Evolutionary conservation across 1,284 basidiomycete species (phyloP).

Genomic region (Cerrena zonata): DNA sequence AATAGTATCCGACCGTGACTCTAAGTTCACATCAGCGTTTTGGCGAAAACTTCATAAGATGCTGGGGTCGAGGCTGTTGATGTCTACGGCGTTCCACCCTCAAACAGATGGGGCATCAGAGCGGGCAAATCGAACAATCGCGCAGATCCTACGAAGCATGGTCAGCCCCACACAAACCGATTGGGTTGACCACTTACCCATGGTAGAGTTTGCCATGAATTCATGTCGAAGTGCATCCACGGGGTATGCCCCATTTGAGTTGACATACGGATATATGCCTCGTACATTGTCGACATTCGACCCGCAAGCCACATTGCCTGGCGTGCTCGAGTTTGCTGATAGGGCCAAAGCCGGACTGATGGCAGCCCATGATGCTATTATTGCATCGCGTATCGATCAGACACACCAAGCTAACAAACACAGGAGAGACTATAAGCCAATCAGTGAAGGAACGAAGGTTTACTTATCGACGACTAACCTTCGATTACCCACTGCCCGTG

Average conservation of each 20-base stretch:
- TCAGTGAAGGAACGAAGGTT: slow-evolving; percentile 22
- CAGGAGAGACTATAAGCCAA: not conserved
- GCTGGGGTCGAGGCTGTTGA: slow-evolving; percentile 29
- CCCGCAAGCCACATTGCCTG: slow-evolving; percentile 5
- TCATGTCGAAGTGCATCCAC: slow-evolving; percentile 22
- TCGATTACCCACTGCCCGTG: slow-evolving; percentile 27
- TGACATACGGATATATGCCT: slow-evolving; percentile 16
- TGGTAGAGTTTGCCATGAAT: slow-evolving; percentile 33
- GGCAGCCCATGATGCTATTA: slow-evolving; percentile 22
- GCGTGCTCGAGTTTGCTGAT: slow-evolving; percentile 16
- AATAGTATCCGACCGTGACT: slow-evolving; percentile 40
- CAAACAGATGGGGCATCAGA: slow-evolving; percentile 39
- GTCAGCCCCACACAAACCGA: slow-evolving; percentile 30
- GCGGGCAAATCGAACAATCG: slow-evolving; percentile 33
- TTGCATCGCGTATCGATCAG: slow-evolving; percentile 15
- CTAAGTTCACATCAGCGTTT: slow-evolving; percentile 37
- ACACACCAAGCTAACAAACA: slow-evolving; percentile 16
- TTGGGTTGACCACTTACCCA: slow-evolving; percentile 32
- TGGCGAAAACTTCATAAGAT: slow-evolving; percentile 36
- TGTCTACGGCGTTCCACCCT: slow-evolving; percentile 41
- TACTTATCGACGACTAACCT: slow-evolving; percentile 34
- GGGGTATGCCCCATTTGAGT: slow-evolving; percentile 27
- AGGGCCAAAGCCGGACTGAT: slow-evolving; percentile 7
- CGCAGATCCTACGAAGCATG: slow-evolving; percentile 33
- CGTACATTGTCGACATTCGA: not conserved